Evolutionary conservation across 345 rosid genomes (phyloP).

Genomic region (Citrus reticulata): DNA sequence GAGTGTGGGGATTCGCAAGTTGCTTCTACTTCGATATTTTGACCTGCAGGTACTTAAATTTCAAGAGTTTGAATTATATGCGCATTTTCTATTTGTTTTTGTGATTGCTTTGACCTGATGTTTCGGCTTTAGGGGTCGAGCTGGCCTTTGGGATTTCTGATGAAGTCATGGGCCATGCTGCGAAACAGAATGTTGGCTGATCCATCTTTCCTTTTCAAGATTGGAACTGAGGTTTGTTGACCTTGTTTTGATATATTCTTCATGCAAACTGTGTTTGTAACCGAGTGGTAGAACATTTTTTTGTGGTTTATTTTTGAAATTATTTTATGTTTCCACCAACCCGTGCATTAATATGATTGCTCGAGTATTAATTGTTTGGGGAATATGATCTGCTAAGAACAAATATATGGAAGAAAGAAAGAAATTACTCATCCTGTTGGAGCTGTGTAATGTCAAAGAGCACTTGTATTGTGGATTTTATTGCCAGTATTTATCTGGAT

Average conservation of each 20-base stretch:
- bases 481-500: not conserved
- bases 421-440: not conserved
- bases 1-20: conserved; percentile 57
- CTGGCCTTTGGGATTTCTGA: conserved; percentile 63
- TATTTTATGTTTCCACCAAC: not conserved
- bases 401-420: too few species aligned
- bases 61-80: not conserved
- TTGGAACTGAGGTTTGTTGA: conserved; percentile 78
- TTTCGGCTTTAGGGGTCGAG: conserved; percentile 49
- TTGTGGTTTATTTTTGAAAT: not conserved
- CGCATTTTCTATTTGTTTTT: not conserved
- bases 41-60: conserved; percentile 54
- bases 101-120: not conserved
- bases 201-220: conserved; percentile 92
- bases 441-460: not conserved
- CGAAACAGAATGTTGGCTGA: conserved; percentile 92
- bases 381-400: not conserved
- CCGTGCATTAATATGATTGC: not conserved
- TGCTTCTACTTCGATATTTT: conserved; percentile 65
- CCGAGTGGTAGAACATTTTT: not conserved
- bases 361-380: not conserved
- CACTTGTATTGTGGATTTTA: not conserved
- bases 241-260: not conserved
- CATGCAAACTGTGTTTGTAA: not conserved
- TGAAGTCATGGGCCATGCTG: conserved; percentile 69